A percentile compares a stretch with the other conserved stretches of the same genome.
phyloP scores from a whole-genome alignment of 352 stramenopile genomes.

The Phytophthora pinifolia region DNA sequence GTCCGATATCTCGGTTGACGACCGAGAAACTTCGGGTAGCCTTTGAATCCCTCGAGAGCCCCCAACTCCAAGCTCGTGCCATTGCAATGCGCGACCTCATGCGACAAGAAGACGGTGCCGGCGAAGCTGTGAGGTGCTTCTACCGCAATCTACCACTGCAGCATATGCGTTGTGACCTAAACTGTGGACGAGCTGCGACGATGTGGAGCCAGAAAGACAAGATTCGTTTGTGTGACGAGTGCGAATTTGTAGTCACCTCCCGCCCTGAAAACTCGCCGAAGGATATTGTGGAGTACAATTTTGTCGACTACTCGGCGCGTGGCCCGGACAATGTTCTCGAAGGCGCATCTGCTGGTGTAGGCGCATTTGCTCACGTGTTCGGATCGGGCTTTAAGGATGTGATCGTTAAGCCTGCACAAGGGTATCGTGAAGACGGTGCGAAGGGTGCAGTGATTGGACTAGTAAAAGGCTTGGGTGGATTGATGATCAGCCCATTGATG shows the following conservation, averaged over 20 bases:
- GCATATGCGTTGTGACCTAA: conserved; percentile 85
- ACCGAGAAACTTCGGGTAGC: conserved; percentile 74
- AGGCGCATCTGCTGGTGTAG: conserved; percentile 52
- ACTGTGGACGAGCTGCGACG: conserved; percentile 43
- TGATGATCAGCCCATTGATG: conserved; percentile 58
- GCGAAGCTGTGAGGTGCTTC: conserved; percentile 83
- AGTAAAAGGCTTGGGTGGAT: conserved; percentile 48
- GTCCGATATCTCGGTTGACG: conserved; percentile 82
- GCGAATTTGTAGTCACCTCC: conserved; percentile 49
- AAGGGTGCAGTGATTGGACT: conserved; percentile 63
- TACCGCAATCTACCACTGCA: conserved; percentile 84
- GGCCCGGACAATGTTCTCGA: conserved; percentile 54
- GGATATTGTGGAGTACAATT: conserved; percentile 63
- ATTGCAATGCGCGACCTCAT: conserved; percentile 59
- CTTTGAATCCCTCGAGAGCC: conserved; percentile 65
- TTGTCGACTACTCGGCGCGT: conserved; percentile 60
- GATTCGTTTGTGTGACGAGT: conserved; percentile 56
- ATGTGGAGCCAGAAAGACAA: conserved; percentile 59
- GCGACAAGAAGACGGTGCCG: conserved; percentile 83
- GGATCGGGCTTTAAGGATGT: conserved; percentile 64
- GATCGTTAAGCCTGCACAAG: conserved; percentile 55
- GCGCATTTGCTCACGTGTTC: conserved; percentile 66
- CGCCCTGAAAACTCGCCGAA: conserved; percentile 43
- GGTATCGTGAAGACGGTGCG: conserved; percentile 59
- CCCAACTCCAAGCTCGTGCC: conserved; percentile 54